These are phyloP conservation scores for Carex arenaria DNA, from an alignment of 202 grass and related monocot species.

Conservation along the genomic window DNA sequence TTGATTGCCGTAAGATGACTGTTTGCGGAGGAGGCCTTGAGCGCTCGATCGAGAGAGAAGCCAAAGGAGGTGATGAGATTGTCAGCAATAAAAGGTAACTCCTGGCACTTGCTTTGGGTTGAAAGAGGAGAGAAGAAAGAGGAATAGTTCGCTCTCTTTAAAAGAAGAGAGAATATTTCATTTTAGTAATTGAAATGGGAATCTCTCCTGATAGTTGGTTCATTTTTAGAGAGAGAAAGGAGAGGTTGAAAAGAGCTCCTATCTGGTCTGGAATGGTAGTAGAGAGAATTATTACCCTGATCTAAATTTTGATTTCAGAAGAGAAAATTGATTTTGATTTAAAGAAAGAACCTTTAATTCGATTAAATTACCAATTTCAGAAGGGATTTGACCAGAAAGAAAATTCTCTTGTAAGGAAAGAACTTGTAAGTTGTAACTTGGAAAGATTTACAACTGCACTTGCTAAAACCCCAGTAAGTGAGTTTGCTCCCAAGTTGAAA, in stretches of 20 bases:
- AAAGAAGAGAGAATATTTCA: neutral
- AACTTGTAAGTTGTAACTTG: conserved; percentile 13
- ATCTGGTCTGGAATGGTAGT: conserved; percentile 18
- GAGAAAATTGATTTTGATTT: conserved; percentile 6
- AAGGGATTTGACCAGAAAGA: conserved; percentile 12
- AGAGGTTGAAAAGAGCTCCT: conserved; percentile 22
- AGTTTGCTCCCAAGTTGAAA: conserved; percentile 11
- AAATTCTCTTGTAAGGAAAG: neutral
- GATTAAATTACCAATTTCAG: conserved; percentile 18
- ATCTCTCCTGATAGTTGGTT: conserved; percentile 23
- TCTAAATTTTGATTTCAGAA: neutral
- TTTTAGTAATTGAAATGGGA: neutral
- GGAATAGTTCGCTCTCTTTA: no score
- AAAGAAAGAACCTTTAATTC: conserved; percentile 11
- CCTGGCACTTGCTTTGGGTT: no score
- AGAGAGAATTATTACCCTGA: conserved; percentile 20
- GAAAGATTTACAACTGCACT: conserved; percentile 8
- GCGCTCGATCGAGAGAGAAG: no score
- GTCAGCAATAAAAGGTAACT: no score
- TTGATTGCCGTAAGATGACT: no score
- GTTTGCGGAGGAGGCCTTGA: no score
- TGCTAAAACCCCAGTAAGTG: conserved; percentile 5
- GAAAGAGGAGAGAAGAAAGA: conserved; percentile 36
- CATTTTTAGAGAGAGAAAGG: conserved; percentile 10
- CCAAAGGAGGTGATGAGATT: no score